Evolutionary conservation across 768 basidiomycete species (phyloP).

Genomic region (Mycena metata): DNA sequence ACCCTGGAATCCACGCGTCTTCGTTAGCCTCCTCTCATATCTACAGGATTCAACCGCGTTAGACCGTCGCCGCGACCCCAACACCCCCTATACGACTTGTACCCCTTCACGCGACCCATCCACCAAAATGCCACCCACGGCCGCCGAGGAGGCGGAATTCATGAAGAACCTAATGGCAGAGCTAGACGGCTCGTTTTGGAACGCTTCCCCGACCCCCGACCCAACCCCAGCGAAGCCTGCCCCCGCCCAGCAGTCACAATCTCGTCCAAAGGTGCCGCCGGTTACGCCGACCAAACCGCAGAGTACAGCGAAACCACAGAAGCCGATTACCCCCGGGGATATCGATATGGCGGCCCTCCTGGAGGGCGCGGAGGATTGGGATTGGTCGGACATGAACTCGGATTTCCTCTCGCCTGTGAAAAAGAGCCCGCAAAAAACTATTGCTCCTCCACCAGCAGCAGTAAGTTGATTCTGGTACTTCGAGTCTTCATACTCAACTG

Average conservation of each 20-base stretch:
- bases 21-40: background rate
- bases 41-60: background rate
- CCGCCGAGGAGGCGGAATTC: conserved; percentile 69
- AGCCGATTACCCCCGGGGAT: conserved; percentile 43
- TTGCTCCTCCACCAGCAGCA: conserved; percentile 1
- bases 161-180: conserved; percentile 66
- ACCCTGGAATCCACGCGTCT: conserved; percentile 4
- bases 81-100: background rate
- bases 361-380: conserved; percentile 80
- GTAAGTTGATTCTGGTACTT: background rate
- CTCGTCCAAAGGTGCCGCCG: conserved; percentile 15
- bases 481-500: background rate
- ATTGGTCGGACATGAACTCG: conserved; percentile 70
- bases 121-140: conserved; percentile 50
- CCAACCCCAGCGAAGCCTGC: conserved; percentile 47
- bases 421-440: conserved; percentile 41
- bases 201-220: conserved; percentile 54
- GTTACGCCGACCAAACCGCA: conserved; percentile 40
- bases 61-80: background rate
- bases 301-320: conserved; percentile 12
- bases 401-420: conserved; percentile 68
- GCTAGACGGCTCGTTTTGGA: conserved; percentile 68
- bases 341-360: conserved; percentile 64
- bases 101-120: conserved; percentile 9
- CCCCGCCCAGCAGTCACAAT: conserved; percentile 11